Evolutionary conservation across 768 basidiomycete species (phyloP).

Genomic region (Psilocybe tampanensis): DNA sequence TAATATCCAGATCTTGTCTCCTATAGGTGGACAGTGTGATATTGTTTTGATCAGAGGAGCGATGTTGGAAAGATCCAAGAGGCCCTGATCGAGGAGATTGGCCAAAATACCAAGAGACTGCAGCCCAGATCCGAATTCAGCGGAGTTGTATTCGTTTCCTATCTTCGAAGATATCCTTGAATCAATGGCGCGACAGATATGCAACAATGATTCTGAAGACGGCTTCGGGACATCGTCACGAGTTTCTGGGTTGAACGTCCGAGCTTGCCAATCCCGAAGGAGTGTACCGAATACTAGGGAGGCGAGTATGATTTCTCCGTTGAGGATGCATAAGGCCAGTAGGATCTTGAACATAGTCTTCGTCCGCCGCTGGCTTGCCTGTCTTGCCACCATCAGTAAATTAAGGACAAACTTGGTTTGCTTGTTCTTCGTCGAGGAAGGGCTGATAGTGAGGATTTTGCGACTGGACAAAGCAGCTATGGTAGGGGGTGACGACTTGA

Average conservation of each 20-base stretch:
- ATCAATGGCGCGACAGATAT: conserved; percentile 14
- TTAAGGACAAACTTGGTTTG: conserved; percentile 52
- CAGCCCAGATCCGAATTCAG: conserved; percentile 33
- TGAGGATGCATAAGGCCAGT: conserved; percentile 66
- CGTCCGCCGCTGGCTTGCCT: conserved; percentile 55
- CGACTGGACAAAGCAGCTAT: conserved; percentile 6
- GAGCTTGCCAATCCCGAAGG: conserved; percentile 63
- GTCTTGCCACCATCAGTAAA: conserved; percentile 55
- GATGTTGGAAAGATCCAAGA: conserved; percentile 47
- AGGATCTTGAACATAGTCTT: conserved; percentile 62
- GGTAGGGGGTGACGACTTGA: conserved; percentile 11
- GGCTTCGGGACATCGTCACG: conserved; percentile 8
- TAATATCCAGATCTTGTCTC: conserved; percentile 40
- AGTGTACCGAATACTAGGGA: conserved; percentile 68
- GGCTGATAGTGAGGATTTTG: conserved; percentile 30
- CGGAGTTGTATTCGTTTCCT: conserved; percentile 12
- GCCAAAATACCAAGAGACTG: conserved; percentile 68
- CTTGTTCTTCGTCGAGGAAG: conserved; percentile 37
- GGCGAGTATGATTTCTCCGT: conserved; percentile 80
- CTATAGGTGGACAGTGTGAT: conserved; percentile 44
- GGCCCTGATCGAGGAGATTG: conserved; percentile 48
- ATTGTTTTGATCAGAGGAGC: conserved; percentile 48
- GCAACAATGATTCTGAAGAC: conserved; percentile 1
- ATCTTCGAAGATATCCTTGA: conserved; percentile 15
- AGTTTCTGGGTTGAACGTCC: conserved; percentile 22